Base-by-base conservation (phyloP, 345 rosid species). In the Camelina laxa region DNA sequence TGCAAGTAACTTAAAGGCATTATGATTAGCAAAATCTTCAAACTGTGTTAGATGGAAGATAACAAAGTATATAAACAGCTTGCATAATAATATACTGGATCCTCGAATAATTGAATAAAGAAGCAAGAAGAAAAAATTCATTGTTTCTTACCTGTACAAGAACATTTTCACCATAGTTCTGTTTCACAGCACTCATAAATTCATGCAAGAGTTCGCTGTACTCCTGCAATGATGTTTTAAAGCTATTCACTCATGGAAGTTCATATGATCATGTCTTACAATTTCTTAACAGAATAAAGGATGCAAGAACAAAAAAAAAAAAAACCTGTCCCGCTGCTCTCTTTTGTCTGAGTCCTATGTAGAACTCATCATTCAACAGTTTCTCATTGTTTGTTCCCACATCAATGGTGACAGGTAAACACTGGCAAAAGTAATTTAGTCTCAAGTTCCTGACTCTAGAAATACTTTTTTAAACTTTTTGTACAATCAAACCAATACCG, bases 1-100 rank as follows among this genome's bases (percentile, higher is more conserved):
- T 4, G 87, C 81, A 61, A 95, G 96, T 67, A 95, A 80, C 54
- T 88, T 87, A 60, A 91, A 94, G 9, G 97, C 98, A 35, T 94
- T 90, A 85, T 94, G 98, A 78, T 94, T 94, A 64, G 98, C 98
- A 75, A 94, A 94, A 82, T 94, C 98, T 85, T 94, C 98, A 80
- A 94, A 94, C 98, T 91, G 87, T 12, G 14, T 67, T 35, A 67
- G 54, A 38, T 19, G 24, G 13, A 64, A 76, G 38, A 70, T 33
- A 20, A 16, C 15, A 36, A 49, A 5, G 24, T 2, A 67, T 22
- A 69, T 21, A 44, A 60, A 41, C 19, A 60, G 4, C 61, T 47
- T 35, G 51, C 39, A 51, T n/a, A 70, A 55, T 7, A 27, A 17
- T 5, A 59, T 9, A 22, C 30, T 6, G 49, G 41, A 20, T 60